phyloP scores from a whole-genome alignment of 352 stramenopile genomes.

The Globisporangium radiosum region DNA sequence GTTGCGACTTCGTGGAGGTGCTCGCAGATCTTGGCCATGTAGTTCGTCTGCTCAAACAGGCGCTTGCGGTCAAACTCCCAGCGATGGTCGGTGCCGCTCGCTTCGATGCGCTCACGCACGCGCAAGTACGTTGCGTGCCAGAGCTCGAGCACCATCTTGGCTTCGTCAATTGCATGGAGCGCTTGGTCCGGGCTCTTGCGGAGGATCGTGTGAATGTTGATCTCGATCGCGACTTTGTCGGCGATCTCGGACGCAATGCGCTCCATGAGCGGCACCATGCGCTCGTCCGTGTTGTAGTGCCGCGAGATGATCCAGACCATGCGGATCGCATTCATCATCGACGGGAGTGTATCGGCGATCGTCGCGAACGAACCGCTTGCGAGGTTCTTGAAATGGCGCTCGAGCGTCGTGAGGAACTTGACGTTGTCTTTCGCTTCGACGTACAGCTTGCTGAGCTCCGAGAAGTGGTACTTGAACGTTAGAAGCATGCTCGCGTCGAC shows the following conservation, averaged over 20 bases:
- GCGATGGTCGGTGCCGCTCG: slow-evolving; percentile 90
- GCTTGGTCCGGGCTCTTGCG: slow-evolving; percentile 68
- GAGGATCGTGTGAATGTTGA: slow-evolving; percentile 91
- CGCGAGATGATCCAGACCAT: slow-evolving; percentile 98
- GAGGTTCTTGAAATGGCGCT: slow-evolving; percentile 96
- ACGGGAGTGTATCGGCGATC: slow-evolving; percentile 91
- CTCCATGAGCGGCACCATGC: slow-evolving; percentile 95
- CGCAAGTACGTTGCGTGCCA: slow-evolving; percentile 95
- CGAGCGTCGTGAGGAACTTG: slow-evolving; percentile 95
- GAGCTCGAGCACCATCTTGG: slow-evolving; percentile 88
- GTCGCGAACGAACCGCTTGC: slow-evolving; percentile 84
- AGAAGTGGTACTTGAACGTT: slow-evolving; percentile 94
- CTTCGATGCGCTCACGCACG: slow-evolving; percentile 92
- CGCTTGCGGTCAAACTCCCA: slow-evolving; percentile 95
- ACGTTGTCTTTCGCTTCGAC: slow-evolving; percentile 95
- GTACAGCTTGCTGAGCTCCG: slow-evolving; percentile 92
- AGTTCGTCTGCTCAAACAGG: slow-evolving; percentile 95
- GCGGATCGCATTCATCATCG: slow-evolving; percentile 95
- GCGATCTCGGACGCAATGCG: slow-evolving; percentile 92
- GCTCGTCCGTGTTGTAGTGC: slow-evolving; percentile 97
- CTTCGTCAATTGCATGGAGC: slow-evolving; percentile 83
- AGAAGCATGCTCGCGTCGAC: slow-evolving; percentile 88
- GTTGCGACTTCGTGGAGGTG: slow-evolving; percentile 92
- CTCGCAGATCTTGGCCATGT: slow-evolving; percentile 94
- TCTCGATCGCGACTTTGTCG: slow-evolving; percentile 88